Evolutionary conservation across 108 stramenopile species (phyloP), one percentile per base, ranked within the genome.

Genomic region (Stephanodiscus triporus): DNA sequence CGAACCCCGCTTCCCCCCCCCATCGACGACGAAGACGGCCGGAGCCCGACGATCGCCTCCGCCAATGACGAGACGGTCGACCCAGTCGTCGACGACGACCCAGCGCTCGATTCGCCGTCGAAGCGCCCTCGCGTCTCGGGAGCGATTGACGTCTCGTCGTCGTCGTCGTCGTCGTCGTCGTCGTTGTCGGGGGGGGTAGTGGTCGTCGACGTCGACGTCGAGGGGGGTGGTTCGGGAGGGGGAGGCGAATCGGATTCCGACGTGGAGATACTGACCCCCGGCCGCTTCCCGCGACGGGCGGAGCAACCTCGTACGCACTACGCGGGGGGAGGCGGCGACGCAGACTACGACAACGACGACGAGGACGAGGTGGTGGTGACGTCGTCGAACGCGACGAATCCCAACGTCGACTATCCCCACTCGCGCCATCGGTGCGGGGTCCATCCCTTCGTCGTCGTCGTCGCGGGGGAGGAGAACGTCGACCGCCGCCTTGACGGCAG

Each of bases 321-420:
- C 26, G 55, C 55, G 24, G 27, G 2, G 55, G 9, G 17, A 9
- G 19, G 16, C 63, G 47, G 36, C 43, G 38, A 37, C 63, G 47
- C 47, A 3, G 17, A 37, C 62, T 23, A 40, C 11, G 20, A 36
- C 63, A 29, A 23, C 43, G 48, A 53, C 37, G 48, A 23, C 36
- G 8, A 27, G 0, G 45, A 69, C n/a, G 86, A 85, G 32, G 45
- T 83, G n/a, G 37, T 61, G 50, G 55, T 89, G 9, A 68, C 82
- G 14, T 71, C 75, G 13, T 74, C 76, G 40, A 87, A 55, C 38
- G 16, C 77, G 1, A 84, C 66, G n/a, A 87, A 87, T 76, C 85
- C 89, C 16, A 86, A 84, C 68, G 73, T 87, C 30, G 71, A 81
- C 34, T 89, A 76, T 74, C 82, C 86, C n/a, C 89, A 89, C 66